Percentiles rank a stretch among this genome's conserved stretches.
These are phyloP conservation scores for Lepidium sativum DNA, from an alignment of 345 rosid genomes.

Conservation along the genomic window DNA sequence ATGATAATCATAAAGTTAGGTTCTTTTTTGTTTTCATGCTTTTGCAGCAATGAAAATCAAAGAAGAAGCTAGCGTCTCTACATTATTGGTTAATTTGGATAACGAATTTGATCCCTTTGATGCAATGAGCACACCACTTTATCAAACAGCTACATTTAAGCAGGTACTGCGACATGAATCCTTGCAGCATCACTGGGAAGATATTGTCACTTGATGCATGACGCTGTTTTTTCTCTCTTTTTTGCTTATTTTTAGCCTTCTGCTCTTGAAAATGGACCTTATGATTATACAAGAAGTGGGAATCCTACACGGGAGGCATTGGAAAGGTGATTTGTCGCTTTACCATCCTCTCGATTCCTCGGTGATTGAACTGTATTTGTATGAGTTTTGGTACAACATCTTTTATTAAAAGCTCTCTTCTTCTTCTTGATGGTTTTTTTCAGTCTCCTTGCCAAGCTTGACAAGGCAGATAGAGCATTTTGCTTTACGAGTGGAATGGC, in stretches of 20 bases:
- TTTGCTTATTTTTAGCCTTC: constrained; percentile 50
- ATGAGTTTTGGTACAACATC: neutral
- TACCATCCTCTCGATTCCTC: neutral
- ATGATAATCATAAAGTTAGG: neutral
- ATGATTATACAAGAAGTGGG: constrained; percentile 96
- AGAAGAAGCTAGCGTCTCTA: constrained; percentile 64
- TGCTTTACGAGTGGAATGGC: constrained; percentile 99
- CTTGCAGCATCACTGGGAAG: neutral
- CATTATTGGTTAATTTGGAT: constrained; percentile 60
- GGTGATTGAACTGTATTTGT: neutral
- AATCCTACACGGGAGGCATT: constrained; percentile 86
- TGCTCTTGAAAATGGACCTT: constrained; percentile 67
- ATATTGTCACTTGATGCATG: neutral
- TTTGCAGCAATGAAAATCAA: constrained; percentile 35
- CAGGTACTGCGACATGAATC: constrained; percentile 41
- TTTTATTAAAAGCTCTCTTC: neutral
- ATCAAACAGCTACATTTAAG: constrained; percentile 90
- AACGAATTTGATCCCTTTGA: constrained; percentile 69
- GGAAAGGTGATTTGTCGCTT: constrained; percentile 44
- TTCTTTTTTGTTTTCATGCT: neutral
- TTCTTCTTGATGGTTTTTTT: constrained; percentile 3
- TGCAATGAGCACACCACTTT: constrained; percentile 83
- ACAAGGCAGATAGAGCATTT: constrained; percentile 89
- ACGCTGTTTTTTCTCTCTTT: neutral
- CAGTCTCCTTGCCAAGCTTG: constrained; percentile 90